Evolutionary conservation across 768 basidiomycete species (phyloP).

Genomic region (Leccinum subgranulosum): DNA sequence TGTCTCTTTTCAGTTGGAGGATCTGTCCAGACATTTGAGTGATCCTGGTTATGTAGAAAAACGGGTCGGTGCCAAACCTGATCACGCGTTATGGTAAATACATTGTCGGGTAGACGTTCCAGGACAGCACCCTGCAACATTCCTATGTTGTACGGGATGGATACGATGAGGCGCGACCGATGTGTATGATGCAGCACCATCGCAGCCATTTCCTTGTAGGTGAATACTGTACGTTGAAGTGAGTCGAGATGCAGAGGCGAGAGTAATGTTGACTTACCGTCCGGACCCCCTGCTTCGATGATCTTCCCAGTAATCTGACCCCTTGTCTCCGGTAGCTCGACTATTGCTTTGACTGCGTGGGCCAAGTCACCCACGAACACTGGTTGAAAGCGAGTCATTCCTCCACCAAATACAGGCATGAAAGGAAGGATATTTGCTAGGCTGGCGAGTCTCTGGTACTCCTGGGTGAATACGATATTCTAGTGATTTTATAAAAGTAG

Average conservation of each 20-base stretch:
- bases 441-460: slow-evolving; percentile 54
- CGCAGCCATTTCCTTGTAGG: slow-evolving; percentile 66
- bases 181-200: slow-evolving; percentile 53
- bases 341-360: slow-evolving; percentile 54
- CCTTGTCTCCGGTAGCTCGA: slow-evolving; percentile 38
- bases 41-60: not conserved
- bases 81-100: slow-evolving; percentile 67
- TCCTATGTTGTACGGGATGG: slow-evolving; percentile 62
- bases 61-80: slow-evolving; percentile 43
- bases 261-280: slow-evolving; percentile 39
- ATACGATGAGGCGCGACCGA: slow-evolving; percentile 55
- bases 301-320: slow-evolving; percentile 39
- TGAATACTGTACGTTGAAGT: slow-evolving; percentile 49
- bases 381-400: slow-evolving; percentile 63
- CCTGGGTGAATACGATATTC: not conserved
- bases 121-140: slow-evolving; percentile 61
- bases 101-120: slow-evolving; percentile 58
- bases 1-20: slow-evolving; percentile 59
- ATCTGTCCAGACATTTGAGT: slow-evolving; percentile 39
- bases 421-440: slow-evolving; percentile 62
- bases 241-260: slow-evolving; percentile 35
- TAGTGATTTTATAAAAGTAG: not conserved
- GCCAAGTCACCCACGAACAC: slow-evolving; percentile 72
- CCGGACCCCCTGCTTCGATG: slow-evolving; percentile 48
- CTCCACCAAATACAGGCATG: slow-evolving; percentile 76